Evolutionary conservation across 129 eudicot genomes (phyloP), one percentile per base, ranked within the genome.

Genomic region (Flaveria trinervia): DNA sequence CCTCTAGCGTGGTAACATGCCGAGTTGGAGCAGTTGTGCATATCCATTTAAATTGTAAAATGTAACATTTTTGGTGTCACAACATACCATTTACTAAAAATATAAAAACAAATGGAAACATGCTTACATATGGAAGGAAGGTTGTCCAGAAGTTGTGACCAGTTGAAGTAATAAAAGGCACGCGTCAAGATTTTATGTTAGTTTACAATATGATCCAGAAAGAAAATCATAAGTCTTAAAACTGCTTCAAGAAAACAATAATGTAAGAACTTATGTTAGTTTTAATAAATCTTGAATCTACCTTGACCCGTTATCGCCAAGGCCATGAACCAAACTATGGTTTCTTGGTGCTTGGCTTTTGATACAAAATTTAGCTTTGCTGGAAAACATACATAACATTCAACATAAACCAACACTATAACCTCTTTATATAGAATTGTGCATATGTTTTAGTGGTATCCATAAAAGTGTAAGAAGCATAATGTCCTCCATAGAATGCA

Each of bases 21-120:
- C 97, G 97, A 79, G 99, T 95, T 39, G 99, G 99, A 83, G 99
- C 99, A 73, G 99, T 95, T 49, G 99, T 97, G 70, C 99, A 95
- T 71, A 95, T 95, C 96, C 96, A 95, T 80, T 95, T 95, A 49
- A 95, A 85, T 97, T 95, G 88, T 81, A 84, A 64, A 26, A 48
- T 36, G 43, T 12, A 55, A 74, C 80, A 20, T 17, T 28, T 52
- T 13, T 12, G 5, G 49, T 15, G 9, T 71, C 41, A 16, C 9
- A 15, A 3, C 17, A 41, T 43, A 50, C 18, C 56, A 43, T 66
- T 64, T 30, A 20, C 39, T 2, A 9, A 16, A 23, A 66, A 50
- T 5, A 16, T 23, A 66, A 26, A 1, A 72, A 46, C 22, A 15
- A 54, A 51, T 18, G n/a, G 39, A 68, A 54, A 45, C 44, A 65